Evolutionary conservation across 352 stramenopile species (phyloP), one percentile per base, ranked within the genome.

Genomic region (Phytopythium delawarense): DNA sequence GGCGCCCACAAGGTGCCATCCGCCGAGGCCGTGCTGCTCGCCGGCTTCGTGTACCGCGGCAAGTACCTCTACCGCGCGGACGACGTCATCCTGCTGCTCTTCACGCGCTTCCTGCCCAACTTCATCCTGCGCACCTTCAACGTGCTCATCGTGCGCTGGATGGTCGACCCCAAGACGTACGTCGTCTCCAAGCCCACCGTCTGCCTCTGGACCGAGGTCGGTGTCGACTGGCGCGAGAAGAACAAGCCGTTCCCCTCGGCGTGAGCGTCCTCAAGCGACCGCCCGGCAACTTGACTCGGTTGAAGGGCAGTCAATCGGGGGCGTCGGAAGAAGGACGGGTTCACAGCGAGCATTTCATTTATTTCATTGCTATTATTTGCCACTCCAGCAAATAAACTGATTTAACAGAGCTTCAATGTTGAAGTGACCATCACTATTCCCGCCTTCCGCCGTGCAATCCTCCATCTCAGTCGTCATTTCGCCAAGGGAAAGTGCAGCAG

Each of bases 391-490:
- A 32, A 54, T 35, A 37, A n/a, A 54, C 48, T 54, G 48, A 32
- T 20, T 55, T 55, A 55, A 8, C 7, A 8, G 0, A 7, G 1
- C 6, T 48, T 25, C 18, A 49, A 49, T 18, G 21, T 78, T 75
- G 70, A 70, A 78, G 57, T 67, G 63, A 77, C 63, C 65, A 79
- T 79, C 74, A 81, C 58, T 81, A 65, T 65, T 66, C 25, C 51
- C 63, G 63, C 30, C 7, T 42, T 25, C 53, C n/a, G 13, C 4
- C 51, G 15, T 51, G 0, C 12, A 1, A 61, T 2, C 39, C 2
- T 35, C 61, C 39, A 28, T 5, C 25, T 34, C 67, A 76, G 57
- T 78, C 20, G 55, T 4, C 42, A 66, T 70, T 32, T 62, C 62
- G 21, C 59, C 25, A 28, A 28, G 48, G 39, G 18, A 59, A 64